phyloP scores from a whole-genome alignment of 345 rosid genomes.

The Citrus reticulata region DNA sequence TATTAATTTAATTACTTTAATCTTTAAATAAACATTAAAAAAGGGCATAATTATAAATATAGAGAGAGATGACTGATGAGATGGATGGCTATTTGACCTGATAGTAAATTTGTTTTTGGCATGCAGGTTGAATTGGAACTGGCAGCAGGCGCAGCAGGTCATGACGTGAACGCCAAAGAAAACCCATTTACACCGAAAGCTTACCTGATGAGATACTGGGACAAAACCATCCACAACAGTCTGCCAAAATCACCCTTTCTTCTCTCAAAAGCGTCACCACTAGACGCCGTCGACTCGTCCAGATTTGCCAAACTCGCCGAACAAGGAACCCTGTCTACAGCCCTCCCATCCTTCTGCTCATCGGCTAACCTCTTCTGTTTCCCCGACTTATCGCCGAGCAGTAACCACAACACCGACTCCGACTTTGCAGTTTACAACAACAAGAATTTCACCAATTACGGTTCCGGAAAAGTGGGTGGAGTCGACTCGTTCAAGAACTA shows the following conservation, averaged over 20 bases:
- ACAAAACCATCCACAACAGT: constrained; percentile 49
- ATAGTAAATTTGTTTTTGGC: neutral
- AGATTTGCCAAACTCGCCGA: constrained; percentile 66
- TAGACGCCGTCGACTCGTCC: constrained; percentile 62
- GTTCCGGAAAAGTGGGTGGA: constrained; percentile 44
- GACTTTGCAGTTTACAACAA: constrained; percentile 46
- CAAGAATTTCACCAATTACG: constrained; percentile 80
- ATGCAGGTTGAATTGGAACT: constrained; percentile 27
- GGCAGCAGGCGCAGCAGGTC: constrained; percentile 18
- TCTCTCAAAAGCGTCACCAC: constrained; percentile 76
- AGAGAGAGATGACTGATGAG: no score
- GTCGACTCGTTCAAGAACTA: constrained; percentile 50
- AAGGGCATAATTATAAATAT: no score
- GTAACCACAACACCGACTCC: constrained; percentile 34
- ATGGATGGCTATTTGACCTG: no score
- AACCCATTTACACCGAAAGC: constrained; percentile 81
- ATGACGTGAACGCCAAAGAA: constrained; percentile 25
- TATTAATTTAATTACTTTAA: no score
- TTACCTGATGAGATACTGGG: constrained; percentile 75
- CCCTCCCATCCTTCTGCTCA: constrained; percentile 68
- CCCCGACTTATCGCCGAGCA: constrained; percentile 44
- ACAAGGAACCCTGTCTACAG: constrained; percentile 46
- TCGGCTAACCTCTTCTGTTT: constrained; percentile 81
- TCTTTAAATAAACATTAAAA: no score
- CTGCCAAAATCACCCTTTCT: constrained; percentile 51